Conservation (phyloP, 2,329 filamentous ascomycete species). For the Fonsecaea pugnacius region DNA sequence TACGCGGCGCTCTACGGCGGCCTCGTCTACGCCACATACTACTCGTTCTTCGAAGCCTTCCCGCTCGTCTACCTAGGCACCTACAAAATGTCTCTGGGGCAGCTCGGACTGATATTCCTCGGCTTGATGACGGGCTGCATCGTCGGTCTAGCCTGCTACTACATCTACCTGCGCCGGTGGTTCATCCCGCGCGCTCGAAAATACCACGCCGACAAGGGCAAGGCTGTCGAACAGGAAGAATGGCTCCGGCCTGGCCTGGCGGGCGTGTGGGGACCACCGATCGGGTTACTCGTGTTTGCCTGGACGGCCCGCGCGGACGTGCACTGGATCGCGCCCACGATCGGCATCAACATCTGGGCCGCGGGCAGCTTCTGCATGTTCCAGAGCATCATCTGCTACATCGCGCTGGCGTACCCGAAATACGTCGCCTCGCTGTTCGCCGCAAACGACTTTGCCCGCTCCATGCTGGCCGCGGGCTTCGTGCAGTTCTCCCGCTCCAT, state of each 20-base stretch:
- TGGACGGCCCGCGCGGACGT: conserved; percentile 39
- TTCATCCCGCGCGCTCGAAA: conserved; percentile 51
- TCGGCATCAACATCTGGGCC: conserved; percentile 31
- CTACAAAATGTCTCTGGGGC: conserved; percentile 63
- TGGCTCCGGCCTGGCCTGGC: conserved; percentile 58
- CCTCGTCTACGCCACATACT: conserved; percentile 56
- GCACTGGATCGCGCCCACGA: conserved; percentile 41
- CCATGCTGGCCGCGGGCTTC: conserved; percentile 40
- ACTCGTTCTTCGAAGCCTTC: conserved; percentile 68
- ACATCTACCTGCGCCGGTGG: conserved; percentile 50
- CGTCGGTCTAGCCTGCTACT: conserved; percentile 56
- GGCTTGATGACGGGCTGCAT: conserved; percentile 62
- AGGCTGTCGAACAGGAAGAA: conserved; percentile 57
- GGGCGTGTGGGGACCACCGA: conserved; percentile 36
- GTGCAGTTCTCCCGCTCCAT: conserved; percentile 44
- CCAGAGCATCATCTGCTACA: conserved; percentile 37
- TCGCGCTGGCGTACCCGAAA: conserved; percentile 34
- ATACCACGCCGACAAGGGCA: conserved; percentile 53
- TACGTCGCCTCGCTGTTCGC: conserved; percentile 38
- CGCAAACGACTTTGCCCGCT: conserved; percentile 38
- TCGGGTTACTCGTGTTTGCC: conserved; percentile 40
- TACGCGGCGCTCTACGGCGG: conserved; percentile 66
- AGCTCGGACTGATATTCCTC: conserved; percentile 65
- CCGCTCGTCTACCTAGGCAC: conserved; percentile 64
- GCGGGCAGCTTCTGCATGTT: conserved; percentile 28